Base-by-base conservation (phyloP, 805 yeast species). In the Alloascoidea hylecoeti region DNA sequence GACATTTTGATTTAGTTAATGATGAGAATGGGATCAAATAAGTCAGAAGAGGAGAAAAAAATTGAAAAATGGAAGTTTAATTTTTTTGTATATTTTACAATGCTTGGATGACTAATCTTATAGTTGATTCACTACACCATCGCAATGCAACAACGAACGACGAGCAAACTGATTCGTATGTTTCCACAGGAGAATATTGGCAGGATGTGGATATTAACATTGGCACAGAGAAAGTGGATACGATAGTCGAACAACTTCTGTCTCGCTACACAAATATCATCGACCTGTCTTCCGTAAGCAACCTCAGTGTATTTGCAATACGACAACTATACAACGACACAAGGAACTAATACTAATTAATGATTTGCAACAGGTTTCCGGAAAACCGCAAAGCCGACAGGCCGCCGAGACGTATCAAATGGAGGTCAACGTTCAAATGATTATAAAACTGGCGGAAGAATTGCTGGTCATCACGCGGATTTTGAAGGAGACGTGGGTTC, bases 401-500 rank as follows among this genome's bases (percentile, higher is more conserved):
- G 63, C 65, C 4, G 51, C 56, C n/a, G 66, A 60, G 33, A 49
- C 61, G 1, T 50, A 52, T 16, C 58, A 57, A 33, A 58, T 61
- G 33, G 62, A 57, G 41, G 56, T 58, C n/a, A 50, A 56, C 39
- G 51, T 63, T 13, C 43, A 56, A 3, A 46, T 57, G 3, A 53
- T 61, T 39, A 52, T 52, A 15, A 60, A 2, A 55, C 63, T 12
- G 2, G 52, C 53, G 4, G 66, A 61, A 39, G 66, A 61, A 38
- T 42, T 61, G 43, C 46, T 61, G 19, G 54, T 51, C 40, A 50
- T 61, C 28, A 56, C 66, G 2, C 47, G 66, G 15, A 49, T 55
- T 15, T 42, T 61, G 28, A 61, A 61, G 41, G 66, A 61, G 43
- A 60, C 63, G n/a, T 61, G 66, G 66, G 48, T 61, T 15, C 48